Conservation (phyloP, 257 asterid genomes). For the Linderniella brevidens region DNA sequence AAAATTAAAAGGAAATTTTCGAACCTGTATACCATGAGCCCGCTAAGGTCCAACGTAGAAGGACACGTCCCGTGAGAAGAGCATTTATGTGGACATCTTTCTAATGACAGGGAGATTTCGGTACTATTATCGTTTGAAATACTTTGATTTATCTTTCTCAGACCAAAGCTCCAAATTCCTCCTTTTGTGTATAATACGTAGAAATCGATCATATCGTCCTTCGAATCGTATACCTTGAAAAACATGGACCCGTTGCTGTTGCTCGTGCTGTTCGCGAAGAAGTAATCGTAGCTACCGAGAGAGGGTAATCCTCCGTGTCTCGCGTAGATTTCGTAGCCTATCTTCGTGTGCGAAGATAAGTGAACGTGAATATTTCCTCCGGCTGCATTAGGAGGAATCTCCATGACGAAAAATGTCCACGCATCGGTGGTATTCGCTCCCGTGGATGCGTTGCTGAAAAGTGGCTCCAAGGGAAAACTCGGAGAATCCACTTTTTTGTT, state of each 20-base stretch:
- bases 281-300: slow-evolving; percentile 64
- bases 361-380: slow-evolving; percentile 70
- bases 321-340: slow-evolving; percentile 53
- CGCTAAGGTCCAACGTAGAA: slow-evolving; percentile 48
- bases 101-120: slow-evolving; percentile 46
- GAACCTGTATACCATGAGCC: slow-evolving; percentile 71
- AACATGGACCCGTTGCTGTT: slow-evolving; percentile 81
- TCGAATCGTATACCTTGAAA: slow-evolving; percentile 61
- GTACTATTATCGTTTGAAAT: slow-evolving; percentile 22
- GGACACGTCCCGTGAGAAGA: slow-evolving; percentile 72
- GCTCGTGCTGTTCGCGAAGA: slow-evolving; percentile 49
- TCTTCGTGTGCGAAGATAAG: slow-evolving; percentile 32
- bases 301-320: slow-evolving; percentile 86
- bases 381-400: slow-evolving; percentile 64
- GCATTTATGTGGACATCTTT: slow-evolving; percentile 81
- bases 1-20: not conserved
- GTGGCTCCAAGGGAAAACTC: slow-evolving; percentile 63
- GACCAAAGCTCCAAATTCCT: slow-evolving; percentile 80
- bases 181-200: slow-evolving; percentile 55
- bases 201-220: slow-evolving; percentile 42
- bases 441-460: slow-evolving; percentile 47
- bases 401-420: slow-evolving; percentile 80
- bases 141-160: slow-evolving; percentile 35
- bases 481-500: slow-evolving; percentile 18
- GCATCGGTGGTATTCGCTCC: slow-evolving; percentile 17